Evolutionary conservation across 1,284 basidiomycete genomes (phyloP).

Genomic region (Ceratobasidium theobromae): DNA sequence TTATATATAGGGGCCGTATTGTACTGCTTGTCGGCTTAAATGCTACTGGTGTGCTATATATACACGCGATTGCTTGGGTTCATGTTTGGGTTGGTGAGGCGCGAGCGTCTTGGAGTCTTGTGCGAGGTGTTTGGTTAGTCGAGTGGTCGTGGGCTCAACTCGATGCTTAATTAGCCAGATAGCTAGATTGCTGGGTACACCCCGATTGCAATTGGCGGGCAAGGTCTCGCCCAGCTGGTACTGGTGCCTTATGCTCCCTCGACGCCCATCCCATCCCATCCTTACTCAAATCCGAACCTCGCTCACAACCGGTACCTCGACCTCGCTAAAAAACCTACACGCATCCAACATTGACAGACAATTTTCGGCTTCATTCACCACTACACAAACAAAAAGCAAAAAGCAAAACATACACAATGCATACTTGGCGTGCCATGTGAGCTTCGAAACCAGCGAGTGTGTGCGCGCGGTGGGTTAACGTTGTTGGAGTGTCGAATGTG

Average conservation of each 20-base stretch:
- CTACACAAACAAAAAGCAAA: too few species aligned
- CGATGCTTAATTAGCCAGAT: not conserved
- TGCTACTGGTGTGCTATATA: conserved; percentile 60
- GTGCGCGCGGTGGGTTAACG: conserved; percentile 59
- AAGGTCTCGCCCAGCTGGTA: conserved; percentile 65
- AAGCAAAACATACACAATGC: too few species aligned
- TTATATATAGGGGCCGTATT: conserved; percentile 61
- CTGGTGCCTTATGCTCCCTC: conserved; percentile 70
- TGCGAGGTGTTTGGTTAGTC: too few species aligned
- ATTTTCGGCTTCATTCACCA: conserved; percentile 76
- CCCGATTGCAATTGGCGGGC: conserved; percentile 56
- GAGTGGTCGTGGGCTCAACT: not conserved
- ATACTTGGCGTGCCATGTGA: conserved; percentile 58
- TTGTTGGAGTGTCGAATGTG: conserved; percentile 75
- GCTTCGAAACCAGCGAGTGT: conserved; percentile 65
- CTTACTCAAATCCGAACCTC: conserved; percentile 63
- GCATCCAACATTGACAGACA: conserved; percentile 72
- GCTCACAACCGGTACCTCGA: conserved; percentile 46
- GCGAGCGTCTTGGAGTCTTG: conserved; percentile 46
- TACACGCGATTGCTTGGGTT: not conserved
- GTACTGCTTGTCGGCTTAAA: conserved; percentile 79
- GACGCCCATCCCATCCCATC: conserved; percentile 54
- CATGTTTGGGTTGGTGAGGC: conserved; percentile 76
- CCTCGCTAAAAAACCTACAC: conserved; percentile 64
- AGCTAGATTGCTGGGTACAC: conserved; percentile 58